A percentile compares a stretch with the other conserved stretches of the same genome.
Evolutionary conservation across 1,284 basidiomycete genomes (phyloP).

Genomic region (Schizopora paradoxa): DNA sequence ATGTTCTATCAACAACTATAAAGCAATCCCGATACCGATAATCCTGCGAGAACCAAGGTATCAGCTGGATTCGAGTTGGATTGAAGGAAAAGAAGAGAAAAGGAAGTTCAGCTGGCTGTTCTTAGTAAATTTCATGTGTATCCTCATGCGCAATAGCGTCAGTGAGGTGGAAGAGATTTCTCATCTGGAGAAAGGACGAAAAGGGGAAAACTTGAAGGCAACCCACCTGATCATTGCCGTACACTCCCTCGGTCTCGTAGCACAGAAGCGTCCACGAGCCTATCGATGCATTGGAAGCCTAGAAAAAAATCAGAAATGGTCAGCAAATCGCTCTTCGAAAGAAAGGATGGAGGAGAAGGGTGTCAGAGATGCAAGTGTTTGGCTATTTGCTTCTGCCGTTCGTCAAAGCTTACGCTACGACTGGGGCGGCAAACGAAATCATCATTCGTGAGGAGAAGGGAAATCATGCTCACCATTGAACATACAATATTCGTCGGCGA

Average conservation of each 20-base stretch:
- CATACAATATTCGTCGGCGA: too few species aligned
- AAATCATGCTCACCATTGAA: constrained; percentile 3
- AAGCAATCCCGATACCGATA: too few species aligned
- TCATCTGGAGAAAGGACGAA: constrained; percentile 17
- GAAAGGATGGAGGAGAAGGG: neutral
- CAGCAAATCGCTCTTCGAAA: constrained; percentile 1
- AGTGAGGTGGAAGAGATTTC: constrained; percentile 17
- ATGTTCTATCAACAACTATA: too few species aligned
- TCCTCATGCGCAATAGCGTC: constrained; percentile 18
- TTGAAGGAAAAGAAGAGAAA: neutral
- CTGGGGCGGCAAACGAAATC: constrained; percentile 24
- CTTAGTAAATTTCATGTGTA: constrained; percentile 20
- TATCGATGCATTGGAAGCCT: neutral
- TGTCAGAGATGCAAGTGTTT: constrained; percentile 24
- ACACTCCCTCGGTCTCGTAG: neutral
- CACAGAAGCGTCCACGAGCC: neutral
- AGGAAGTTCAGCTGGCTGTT: constrained; percentile 22
- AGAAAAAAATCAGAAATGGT: constrained; percentile 1
- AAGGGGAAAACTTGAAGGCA: neutral
- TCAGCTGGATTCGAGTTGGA: too few species aligned
- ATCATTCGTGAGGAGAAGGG: constrained; percentile 9
- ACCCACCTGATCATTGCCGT: neutral
- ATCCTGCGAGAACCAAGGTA: too few species aligned
- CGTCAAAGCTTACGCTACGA: constrained; percentile 23
- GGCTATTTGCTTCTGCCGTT: constrained; percentile 21